phyloP scores from a whole-genome alignment of 1,139 yeast genomes.

The Casaregolazyma suthepensis region DNA sequence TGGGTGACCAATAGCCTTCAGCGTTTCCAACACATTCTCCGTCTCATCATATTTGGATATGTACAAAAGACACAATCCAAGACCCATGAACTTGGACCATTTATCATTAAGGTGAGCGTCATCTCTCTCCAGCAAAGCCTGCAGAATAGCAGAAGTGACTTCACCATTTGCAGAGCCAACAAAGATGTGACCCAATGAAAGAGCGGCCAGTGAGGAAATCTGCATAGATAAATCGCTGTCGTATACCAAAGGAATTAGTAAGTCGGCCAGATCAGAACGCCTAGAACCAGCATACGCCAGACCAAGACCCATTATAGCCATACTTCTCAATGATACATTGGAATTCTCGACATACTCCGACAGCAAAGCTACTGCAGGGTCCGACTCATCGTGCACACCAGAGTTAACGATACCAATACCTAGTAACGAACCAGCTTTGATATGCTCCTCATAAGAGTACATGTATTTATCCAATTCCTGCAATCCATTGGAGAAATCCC shows the following conservation, averaged over 20 bases:
- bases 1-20: conserved; percentile 94
- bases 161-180: conserved; percentile 97
- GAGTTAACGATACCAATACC: conserved; percentile 95
- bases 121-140: conserved; percentile 83
- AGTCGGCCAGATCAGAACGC: conserved; percentile 72
- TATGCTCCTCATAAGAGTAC: conserved; percentile 78
- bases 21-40: conserved; percentile 90
- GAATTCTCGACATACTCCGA: conserved; percentile 68
- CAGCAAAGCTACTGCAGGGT: conserved; percentile 75
- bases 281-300: conserved; percentile 94
- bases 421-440: conserved; percentile 92
- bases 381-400: conserved; percentile 94
- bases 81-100: conserved; percentile 84
- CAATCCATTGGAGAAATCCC: conserved; percentile 88
- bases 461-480: conserved; percentile 85
- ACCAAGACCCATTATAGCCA: conserved; percentile 89
- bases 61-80: conserved; percentile 86
- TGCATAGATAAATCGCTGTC: conserved; percentile 72
- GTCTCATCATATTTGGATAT: conserved; percentile 94
- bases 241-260: conserved; percentile 81
- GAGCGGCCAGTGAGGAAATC: conserved; percentile 77
- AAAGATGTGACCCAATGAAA: conserved; percentile 88
- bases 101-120: conserved; percentile 70
- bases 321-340: conserved; percentile 54
- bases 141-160: conserved; percentile 82